Evolutionary conservation across 2,329 filamentous ascomycete species (phyloP).

Genomic region (Botryotinia globosa): DNA sequence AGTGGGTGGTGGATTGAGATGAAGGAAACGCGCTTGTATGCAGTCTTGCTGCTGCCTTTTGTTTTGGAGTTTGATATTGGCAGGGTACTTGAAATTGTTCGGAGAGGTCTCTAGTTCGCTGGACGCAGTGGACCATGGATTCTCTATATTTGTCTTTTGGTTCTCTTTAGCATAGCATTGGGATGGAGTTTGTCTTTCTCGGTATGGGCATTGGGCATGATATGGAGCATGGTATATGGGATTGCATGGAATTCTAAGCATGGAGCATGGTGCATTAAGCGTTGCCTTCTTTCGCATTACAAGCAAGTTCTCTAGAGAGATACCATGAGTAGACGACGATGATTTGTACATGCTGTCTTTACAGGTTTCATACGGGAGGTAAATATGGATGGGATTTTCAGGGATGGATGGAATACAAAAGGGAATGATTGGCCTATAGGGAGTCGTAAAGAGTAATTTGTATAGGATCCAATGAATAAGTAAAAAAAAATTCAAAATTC

Average conservation of each 20-base stretch:
- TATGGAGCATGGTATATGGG: not conserved
- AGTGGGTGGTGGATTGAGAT: not conserved
- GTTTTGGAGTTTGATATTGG: not conserved
- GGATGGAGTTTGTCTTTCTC: not conserved
- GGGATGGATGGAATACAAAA: not conserved
- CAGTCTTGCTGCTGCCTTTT: not conserved
- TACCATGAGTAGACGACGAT: not conserved
- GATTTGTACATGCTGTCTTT: constrained; percentile 1
- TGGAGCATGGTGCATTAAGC: not conserved
- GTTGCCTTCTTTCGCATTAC: not conserved
- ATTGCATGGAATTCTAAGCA: not conserved
- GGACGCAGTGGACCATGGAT: not conserved
- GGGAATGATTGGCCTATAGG: not conserved
- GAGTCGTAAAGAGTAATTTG: not conserved
- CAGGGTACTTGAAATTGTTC: not conserved
- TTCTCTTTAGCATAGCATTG: not conserved
- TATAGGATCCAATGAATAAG: not conserved
- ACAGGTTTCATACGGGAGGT: not conserved
- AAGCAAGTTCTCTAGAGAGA: not conserved
- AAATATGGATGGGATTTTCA: not conserved
- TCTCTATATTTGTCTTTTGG: not conserved
- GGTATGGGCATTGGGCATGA: not conserved
- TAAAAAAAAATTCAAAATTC: not conserved
- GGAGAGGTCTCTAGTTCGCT: not conserved
- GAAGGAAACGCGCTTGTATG: not conserved